These are phyloP conservation scores for Trichoderma lentiforme DNA, from an alignment of 2,329 filamentous ascomycete genomes.

Conservation along the genomic window DNA sequence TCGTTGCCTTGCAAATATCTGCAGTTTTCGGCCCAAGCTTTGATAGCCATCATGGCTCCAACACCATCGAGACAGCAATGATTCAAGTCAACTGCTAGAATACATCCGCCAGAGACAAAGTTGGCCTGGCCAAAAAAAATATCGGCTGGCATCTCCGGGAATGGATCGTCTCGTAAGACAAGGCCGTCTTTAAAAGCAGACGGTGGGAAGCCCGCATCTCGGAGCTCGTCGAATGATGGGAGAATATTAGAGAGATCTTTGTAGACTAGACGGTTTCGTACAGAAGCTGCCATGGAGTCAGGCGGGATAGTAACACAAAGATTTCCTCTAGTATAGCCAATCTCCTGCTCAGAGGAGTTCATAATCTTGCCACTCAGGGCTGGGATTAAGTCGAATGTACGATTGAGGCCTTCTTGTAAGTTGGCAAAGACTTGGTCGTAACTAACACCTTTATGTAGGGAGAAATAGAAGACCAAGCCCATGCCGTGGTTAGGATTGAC, in stretches of 20 bases:
- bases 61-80: slow-evolving; percentile 30
- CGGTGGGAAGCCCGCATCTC: slow-evolving; percentile 26
- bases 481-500: slow-evolving; percentile 33
- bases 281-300: not conserved
- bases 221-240: slow-evolving; percentile 27
- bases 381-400: slow-evolving; percentile 35
- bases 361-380: slow-evolving; percentile 37
- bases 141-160: slow-evolving; percentile 28
- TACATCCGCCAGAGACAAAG: slow-evolving; percentile 31
- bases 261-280: not conserved
- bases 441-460: slow-evolving; percentile 25
- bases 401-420: slow-evolving; percentile 34
- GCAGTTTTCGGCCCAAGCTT: slow-evolving; percentile 33
- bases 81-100: slow-evolving; percentile 28
- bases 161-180: slow-evolving; percentile 25
- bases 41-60: slow-evolving; percentile 29
- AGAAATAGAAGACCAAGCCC: slow-evolving; percentile 34
- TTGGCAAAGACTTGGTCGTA: slow-evolving; percentile 31
- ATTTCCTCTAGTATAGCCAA: slow-evolving; percentile 26
- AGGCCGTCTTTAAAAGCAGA: slow-evolving; percentile 29
- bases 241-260: slow-evolving; percentile 24
- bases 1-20: slow-evolving; percentile 27
- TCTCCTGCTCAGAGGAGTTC: slow-evolving; percentile 26
- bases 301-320: not conserved
- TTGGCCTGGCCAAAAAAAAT: slow-evolving; percentile 32